These are phyloP conservation scores for Dinochytrium kinnereticum DNA, from an alignment of 371 early-diverging fungal species.

Conservation along the genomic window DNA sequence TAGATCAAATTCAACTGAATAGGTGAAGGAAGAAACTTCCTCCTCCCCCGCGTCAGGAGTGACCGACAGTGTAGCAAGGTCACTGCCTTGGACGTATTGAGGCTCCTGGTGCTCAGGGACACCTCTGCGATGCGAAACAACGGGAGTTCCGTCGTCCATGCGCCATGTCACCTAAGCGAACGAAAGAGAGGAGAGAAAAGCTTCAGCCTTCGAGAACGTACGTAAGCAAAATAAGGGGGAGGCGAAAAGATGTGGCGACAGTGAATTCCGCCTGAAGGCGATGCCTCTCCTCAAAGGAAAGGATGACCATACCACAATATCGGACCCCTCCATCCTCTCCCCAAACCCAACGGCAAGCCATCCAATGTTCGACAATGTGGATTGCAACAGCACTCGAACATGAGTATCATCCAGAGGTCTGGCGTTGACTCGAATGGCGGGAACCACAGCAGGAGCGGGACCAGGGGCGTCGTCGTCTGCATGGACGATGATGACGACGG, in stretches of 20 bases:
- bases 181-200: no score
- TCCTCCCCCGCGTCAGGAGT: neutral
- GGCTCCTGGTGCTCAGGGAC: neutral
- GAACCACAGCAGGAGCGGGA: no score
- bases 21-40: neutral
- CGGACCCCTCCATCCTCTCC: slow-evolving; percentile 1
- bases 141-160: neutral
- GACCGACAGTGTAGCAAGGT: neutral
- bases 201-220: no score
- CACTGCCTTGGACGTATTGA: neutral
- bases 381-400: neutral
- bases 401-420: neutral
- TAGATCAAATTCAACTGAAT: neutral
- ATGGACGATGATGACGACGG: neutral
- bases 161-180: slow-evolving; percentile 2
- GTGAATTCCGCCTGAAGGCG: no score
- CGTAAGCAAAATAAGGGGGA: no score
- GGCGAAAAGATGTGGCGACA: no score
- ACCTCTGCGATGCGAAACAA: neutral
- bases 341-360: slow-evolving; percentile 9
- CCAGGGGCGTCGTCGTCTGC: neutral
- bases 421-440: neutral
- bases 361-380: neutral
- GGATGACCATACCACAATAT: neutral
- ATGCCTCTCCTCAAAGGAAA: neutral